These are phyloP conservation scores for Talaromyces verruculosus DNA, from an alignment of 2,329 filamentous ascomycete genomes.

Conservation along the genomic window DNA sequence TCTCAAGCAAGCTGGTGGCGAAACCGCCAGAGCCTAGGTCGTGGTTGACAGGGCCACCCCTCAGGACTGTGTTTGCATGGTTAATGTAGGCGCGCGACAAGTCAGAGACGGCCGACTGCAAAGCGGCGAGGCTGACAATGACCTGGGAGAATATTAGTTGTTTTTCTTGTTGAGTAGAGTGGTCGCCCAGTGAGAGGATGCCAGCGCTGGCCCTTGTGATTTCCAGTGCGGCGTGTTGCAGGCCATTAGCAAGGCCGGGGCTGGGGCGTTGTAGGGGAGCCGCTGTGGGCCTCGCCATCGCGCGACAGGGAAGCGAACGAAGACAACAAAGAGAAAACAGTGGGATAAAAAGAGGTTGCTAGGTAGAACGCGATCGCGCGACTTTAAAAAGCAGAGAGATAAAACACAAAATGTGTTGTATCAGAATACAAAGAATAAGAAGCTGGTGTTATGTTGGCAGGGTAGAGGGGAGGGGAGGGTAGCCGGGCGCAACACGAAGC, in stretches of 20 bases:
- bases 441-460: background rate
- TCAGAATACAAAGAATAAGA: background rate
- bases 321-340: background rate
- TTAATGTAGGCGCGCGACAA: conserved; percentile 82
- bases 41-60: conserved; percentile 55
- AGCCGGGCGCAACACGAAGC: background rate
- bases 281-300: conserved; percentile 11
- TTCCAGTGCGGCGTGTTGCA: conserved; percentile 17
- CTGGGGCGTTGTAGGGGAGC: conserved; percentile 11
- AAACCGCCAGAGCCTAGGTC: conserved; percentile 42
- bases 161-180: conserved; percentile 6
- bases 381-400: background rate
- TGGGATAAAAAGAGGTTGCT: background rate
- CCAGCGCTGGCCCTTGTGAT: conserved; percentile 20
- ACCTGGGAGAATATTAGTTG: conserved; percentile 56
- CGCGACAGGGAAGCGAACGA: conserved; percentile 1
- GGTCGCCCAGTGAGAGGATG: conserved; percentile 13
- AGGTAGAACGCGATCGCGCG: background rate
- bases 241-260: background rate
- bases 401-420: background rate
- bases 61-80: conserved; percentile 81
- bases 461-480: background rate
- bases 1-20: conserved; percentile 46
- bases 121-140: conserved; percentile 72
- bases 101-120: conserved; percentile 75